Base-by-base conservation (phyloP, 2,329 filamentous ascomycete species). In the Talaromyces sp. region DNA sequence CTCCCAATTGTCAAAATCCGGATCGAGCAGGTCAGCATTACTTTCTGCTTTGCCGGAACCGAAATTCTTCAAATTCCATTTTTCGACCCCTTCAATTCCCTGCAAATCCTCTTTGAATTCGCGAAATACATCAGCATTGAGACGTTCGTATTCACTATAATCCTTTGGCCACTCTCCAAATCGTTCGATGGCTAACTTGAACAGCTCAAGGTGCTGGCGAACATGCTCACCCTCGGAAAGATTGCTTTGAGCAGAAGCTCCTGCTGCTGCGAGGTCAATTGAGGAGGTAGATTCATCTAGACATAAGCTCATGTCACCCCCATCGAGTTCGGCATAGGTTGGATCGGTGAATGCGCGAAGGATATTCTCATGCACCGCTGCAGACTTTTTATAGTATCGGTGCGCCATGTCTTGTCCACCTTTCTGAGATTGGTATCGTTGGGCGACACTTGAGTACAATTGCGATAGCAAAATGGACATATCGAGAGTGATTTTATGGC, bases 401-500 rank as follows among this genome's bases (percentile, higher is more conserved):
- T 72, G 70, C 2, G 73, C 73, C 62, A 77, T 67, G 27, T 72
- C 71, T 59, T 70, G 68, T 2, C 70, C 69, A n/a, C 66, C 66
- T 60, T 73, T 75, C 28, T 71, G 63, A 14, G 59, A 51, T 65
- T 75, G 73, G 66, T 76, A 73, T 6, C 68, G 68, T 65, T 72
- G 72, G 1, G 70, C 75, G 10, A 75, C 67, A 9, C 70, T 68
- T 23, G 79, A 82, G 72, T 83, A 83, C 3, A 84, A 74, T 66
- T 82, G 73, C 0, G 81, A 79, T 4, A 84, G 75, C 6, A 84
- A 73, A 56, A 77, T 75, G 52, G 78, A 81, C 61, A 80, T 79
- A 65, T 82, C 77, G 52, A 83, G 69, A 2, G 82, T 83, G 57
- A 75, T 75, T 0, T 75, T 71, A 61, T 82, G 75, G 23, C 78